Evolutionary conservation across 768 basidiomycete genomes (phyloP).

Genomic region (Dendrothele bispora): DNA sequence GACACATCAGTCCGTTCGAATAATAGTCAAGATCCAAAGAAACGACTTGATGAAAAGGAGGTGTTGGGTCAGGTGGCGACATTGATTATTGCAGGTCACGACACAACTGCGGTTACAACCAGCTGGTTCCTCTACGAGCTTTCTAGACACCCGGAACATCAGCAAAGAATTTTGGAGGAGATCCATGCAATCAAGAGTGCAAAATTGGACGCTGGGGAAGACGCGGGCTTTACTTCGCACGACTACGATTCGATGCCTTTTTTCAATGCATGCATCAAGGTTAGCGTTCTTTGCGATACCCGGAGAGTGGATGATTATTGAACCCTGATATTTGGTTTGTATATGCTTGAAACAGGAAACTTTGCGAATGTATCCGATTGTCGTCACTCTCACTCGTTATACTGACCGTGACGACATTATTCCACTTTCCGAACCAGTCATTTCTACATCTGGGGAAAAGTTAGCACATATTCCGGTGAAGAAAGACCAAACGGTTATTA

Average conservation of each 20-base stretch:
- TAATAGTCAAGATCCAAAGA: conserved; percentile 41
- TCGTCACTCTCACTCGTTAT: too few relatives aligned
- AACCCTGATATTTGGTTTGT: too few relatives aligned
- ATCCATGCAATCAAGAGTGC: too few relatives aligned
- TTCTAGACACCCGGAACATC: conserved; percentile 54
- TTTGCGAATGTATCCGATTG: too few relatives aligned
- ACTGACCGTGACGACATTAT: too few relatives aligned
- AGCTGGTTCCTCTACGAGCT: conserved; percentile 66
- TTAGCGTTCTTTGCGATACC: too few relatives aligned
- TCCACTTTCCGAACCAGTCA: too few relatives aligned
- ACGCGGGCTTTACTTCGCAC: conserved; percentile 13
- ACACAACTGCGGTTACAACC: conserved; percentile 59
- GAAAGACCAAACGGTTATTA: too few relatives aligned
- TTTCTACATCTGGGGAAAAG: too few relatives aligned
- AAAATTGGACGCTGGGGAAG: conserved; percentile 14
- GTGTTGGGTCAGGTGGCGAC: conserved; percentile 49
- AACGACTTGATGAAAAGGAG: conserved; percentile 47
- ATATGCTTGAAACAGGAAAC: too few relatives aligned
- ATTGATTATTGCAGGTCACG: conserved; percentile 54
- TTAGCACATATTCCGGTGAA: too few relatives aligned
- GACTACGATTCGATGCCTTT: conserved; percentile 36
- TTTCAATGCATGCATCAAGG: conserved; percentile 22
- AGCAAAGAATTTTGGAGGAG: conserved; percentile 62
- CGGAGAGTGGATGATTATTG: too few relatives aligned
- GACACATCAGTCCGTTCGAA: conserved; percentile 61